phyloP scores from a whole-genome alignment of 2,329 filamentous ascomycete species.

The Talaromyces islandicus region DNA sequence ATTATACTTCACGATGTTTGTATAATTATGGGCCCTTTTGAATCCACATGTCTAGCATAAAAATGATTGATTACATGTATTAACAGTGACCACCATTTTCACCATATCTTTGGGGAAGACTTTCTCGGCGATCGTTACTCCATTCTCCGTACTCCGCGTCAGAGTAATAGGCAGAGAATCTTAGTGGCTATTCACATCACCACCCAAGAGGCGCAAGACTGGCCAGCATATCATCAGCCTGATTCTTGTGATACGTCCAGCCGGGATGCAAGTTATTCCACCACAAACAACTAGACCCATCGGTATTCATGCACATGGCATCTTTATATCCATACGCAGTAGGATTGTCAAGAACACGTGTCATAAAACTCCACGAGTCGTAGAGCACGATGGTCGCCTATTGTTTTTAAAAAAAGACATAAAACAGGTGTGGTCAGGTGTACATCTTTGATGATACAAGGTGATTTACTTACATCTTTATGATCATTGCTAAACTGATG shows the following conservation, averaged over 20 bases:
- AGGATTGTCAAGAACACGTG: constrained; percentile 10
- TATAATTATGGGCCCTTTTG: too few relatives aligned
- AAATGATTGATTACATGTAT: too few relatives aligned
- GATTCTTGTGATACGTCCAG: constrained; percentile 7
- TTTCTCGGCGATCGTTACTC: neutral
- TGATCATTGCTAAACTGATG: constrained; percentile 1
- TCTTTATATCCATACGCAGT: constrained; percentile 10
- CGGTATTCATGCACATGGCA: constrained; percentile 8
- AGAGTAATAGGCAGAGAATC: neutral
- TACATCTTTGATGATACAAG: neutral
- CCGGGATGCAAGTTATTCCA: constrained; percentile 13
- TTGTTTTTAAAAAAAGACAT: neutral
- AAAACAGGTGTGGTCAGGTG: neutral
- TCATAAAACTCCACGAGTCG: constrained; percentile 12
- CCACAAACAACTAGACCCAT: constrained; percentile 12
- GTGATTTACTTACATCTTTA: constrained; percentile 7
- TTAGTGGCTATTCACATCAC: neutral
- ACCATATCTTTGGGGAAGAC: neutral
- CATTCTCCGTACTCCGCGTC: neutral
- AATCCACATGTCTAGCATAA: too few relatives aligned
- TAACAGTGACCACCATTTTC: neutral
- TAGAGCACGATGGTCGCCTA: constrained; percentile 10
- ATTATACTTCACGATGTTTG: too few relatives aligned
- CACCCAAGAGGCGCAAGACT: constrained; percentile 7
- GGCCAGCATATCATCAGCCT: constrained; percentile 9